These are phyloP conservation scores for Fennellomyces sp. DNA, from an alignment of 371 early-diverging fungal species.

Conservation along the genomic window DNA sequence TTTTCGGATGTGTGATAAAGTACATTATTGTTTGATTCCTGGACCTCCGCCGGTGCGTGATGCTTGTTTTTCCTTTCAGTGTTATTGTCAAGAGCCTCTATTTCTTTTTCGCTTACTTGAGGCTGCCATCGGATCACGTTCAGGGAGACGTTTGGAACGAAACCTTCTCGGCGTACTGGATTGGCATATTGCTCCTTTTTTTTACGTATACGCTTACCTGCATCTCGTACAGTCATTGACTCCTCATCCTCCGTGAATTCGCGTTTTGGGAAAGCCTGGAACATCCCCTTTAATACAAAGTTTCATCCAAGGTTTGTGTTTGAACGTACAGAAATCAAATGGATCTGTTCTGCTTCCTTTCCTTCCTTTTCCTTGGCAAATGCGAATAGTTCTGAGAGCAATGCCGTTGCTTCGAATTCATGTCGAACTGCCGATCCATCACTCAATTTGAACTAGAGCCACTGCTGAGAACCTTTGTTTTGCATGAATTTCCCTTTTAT, in stretches of 20 bases:
- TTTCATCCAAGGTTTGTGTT: background rate
- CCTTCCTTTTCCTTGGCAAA: constrained; percentile 7
- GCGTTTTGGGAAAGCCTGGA: constrained; percentile 14
- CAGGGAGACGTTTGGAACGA: constrained; percentile 39
- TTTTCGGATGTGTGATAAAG: background rate
- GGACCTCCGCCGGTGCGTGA: background rate
- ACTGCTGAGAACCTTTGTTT: no score
- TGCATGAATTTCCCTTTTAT: background rate
- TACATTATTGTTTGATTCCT: background rate
- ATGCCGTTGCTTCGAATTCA: constrained; percentile 17
- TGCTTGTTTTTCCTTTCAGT: no score
- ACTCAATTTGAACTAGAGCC: constrained; percentile 28
- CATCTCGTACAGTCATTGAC: constrained; percentile 16
- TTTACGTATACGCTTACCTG: constrained; percentile 20
- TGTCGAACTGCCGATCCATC: constrained; percentile 30
- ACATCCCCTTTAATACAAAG: background rate
- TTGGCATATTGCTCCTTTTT: background rate
- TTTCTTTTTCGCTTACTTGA: background rate
- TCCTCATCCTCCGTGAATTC: constrained; percentile 12
- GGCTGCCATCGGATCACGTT: constrained; percentile 13
- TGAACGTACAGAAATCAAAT: no score
- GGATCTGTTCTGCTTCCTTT: no score
- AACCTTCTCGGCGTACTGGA: constrained; percentile 12
- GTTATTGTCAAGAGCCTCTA: no score
- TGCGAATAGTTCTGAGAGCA: background rate